Conservation (phyloP, 495 filamentous ascomycete genomes). For the Lentithecium fluviatile region DNA sequence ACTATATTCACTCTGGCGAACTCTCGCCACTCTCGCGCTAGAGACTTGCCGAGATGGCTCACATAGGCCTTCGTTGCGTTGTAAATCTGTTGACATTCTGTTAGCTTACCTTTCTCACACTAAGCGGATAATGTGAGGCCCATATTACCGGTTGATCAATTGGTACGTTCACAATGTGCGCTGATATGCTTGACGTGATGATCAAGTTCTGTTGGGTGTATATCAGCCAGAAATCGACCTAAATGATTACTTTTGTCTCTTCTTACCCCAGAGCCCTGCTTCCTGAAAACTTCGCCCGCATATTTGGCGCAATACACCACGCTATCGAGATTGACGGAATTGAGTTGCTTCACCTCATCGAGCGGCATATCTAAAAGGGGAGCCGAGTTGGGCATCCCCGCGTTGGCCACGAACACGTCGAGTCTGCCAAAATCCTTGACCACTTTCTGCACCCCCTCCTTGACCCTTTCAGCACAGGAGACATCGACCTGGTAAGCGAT, state of each 20-base stretch:
- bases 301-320: conserved; percentile 41
- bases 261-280: conserved; percentile 41
- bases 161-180: conserved; percentile 42
- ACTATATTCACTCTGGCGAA: conserved; percentile 40
- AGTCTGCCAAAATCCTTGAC: conserved; percentile 51
- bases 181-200: conserved; percentile 41
- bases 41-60: conserved; percentile 39
- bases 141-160: conserved; percentile 40
- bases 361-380: conserved; percentile 50
- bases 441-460: conserved; percentile 41
- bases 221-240: too few relatives aligned
- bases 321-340: conserved; percentile 37
- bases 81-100: conserved; percentile 29
- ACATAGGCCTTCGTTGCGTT: conserved; percentile 40
- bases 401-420: conserved; percentile 53
- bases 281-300: conserved; percentile 43
- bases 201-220: too few relatives aligned
- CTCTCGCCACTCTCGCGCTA: conserved; percentile 42
- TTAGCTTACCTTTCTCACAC: not conserved
- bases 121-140: too few relatives aligned
- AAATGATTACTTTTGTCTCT: too few relatives aligned
- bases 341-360: conserved; percentile 49
- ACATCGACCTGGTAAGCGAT: conserved; percentile 50
- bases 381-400: conserved; percentile 54
- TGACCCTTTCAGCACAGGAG: conserved; percentile 42